A percentile compares a stretch with the other conserved stretches of the same genome.
Conservation (phyloP, 2,329 filamentous ascomycete genomes). For the Aureobasidium sp. region DNA sequence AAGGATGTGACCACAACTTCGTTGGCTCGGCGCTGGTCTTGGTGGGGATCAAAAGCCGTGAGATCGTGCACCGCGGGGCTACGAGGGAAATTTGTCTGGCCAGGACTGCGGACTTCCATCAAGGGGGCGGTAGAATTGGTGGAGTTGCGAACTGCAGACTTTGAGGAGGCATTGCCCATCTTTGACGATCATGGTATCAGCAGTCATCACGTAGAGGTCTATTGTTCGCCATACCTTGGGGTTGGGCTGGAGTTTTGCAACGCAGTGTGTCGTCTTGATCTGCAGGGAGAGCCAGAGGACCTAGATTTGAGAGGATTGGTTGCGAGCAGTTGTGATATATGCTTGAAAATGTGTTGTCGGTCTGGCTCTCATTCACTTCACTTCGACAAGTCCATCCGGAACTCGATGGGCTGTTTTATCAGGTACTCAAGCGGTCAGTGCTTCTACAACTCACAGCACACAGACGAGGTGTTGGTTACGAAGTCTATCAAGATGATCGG, state of each 20-base stretch:
- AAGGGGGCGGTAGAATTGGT: neutral
- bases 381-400: neutral
- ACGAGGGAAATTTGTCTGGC: neutral
- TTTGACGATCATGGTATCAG: neutral
- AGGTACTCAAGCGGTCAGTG: neutral
- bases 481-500: neutral
- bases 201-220: no score
- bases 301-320: neutral
- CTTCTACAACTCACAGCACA: neutral
- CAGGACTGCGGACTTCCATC: neutral
- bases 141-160: neutral
- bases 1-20: neutral
- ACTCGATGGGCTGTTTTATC: neutral
- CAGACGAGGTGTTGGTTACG: neutral
- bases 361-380: neutral
- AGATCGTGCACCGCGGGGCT: constrained; percentile 2
- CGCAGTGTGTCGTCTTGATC: no score
- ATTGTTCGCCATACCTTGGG: neutral
- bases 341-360: neutral
- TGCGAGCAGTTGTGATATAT: neutral
- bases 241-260: neutral
- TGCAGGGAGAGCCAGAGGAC: no score
- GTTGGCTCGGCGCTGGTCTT: neutral
- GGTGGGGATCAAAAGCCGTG: neutral
- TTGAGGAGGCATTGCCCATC: constrained; percentile 10